Evolutionary conservation across 2,329 filamentous ascomycete genomes (phyloP).

Genomic region (Cercospora berteroae): DNA sequence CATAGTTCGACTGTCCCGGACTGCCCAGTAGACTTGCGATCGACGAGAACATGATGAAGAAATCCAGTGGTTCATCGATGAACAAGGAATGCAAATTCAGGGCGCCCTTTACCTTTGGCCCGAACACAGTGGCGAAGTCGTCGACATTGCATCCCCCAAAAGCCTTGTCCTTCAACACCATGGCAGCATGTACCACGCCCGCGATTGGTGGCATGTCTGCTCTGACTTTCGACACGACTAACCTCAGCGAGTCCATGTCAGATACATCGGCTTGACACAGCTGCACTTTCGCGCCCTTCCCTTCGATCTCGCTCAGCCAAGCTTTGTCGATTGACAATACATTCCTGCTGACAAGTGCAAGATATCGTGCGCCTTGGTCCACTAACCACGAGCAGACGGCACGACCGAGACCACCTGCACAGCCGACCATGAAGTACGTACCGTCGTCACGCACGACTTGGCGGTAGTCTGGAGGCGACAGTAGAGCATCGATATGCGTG

Average conservation of each 20-base stretch:
- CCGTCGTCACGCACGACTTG: slow-evolving; percentile 6
- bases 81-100: slow-evolving; percentile 49
- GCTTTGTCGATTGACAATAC: slow-evolving; percentile 13
- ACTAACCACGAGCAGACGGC: slow-evolving; percentile 38
- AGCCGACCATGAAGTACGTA: slow-evolving; percentile 26
- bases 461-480: slow-evolving; percentile 8
- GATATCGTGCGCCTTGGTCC: slow-evolving; percentile 31
- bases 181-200: slow-evolving; percentile 22
- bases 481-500: slow-evolving; percentile 10
- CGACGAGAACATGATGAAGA: slow-evolving; percentile 56
- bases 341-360: slow-evolving; percentile 21
- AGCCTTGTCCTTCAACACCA: slow-evolving; percentile 41
- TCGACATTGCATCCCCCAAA: slow-evolving; percentile 50
- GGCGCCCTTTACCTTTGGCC: slow-evolving; percentile 53
- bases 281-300: slow-evolving; percentile 6
- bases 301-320: slow-evolving; percentile 10
- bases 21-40: slow-evolving; percentile 57
- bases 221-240: not conserved
- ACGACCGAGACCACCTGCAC: slow-evolving; percentile 35
- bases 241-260: slow-evolving; percentile 1
- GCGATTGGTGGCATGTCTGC: slow-evolving; percentile 15
- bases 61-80: slow-evolving; percentile 31
- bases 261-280: slow-evolving; percentile 7
- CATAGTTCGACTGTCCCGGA: slow-evolving; percentile 58
- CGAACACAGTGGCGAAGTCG: slow-evolving; percentile 47